Conservation (phyloP, 2,329 filamentous ascomycete genomes). For the Esteya vermicola region DNA sequence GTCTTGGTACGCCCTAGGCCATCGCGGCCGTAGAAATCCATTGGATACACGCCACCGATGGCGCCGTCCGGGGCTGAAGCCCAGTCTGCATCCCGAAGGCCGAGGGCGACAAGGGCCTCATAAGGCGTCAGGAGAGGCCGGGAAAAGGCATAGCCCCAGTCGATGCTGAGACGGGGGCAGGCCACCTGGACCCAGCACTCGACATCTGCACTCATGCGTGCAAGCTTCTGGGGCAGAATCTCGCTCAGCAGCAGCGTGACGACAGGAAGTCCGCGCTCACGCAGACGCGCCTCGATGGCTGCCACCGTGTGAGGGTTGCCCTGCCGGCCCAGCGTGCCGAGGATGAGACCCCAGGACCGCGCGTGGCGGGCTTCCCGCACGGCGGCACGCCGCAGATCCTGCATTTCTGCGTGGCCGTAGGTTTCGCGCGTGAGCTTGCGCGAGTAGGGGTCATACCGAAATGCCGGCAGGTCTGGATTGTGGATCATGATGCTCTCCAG, state of each 20-base stretch:
- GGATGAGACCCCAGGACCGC: constrained; percentile 72
- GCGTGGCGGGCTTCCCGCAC: constrained; percentile 63
- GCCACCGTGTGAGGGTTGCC: constrained; percentile 88
- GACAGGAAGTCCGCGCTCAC: constrained; percentile 58
- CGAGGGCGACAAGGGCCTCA: constrained; percentile 83
- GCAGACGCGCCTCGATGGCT: constrained; percentile 68
- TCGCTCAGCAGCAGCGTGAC: constrained; percentile 82
- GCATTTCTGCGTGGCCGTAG: constrained; percentile 87
- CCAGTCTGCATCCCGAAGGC: constrained; percentile 59
- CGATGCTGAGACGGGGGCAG: constrained; percentile 90
- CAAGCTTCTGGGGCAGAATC: constrained; percentile 92
- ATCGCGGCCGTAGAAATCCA: constrained; percentile 95
- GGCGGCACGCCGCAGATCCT: constrained; percentile 61
- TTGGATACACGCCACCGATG: constrained; percentile 70
- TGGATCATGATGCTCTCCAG: constrained; percentile 99
- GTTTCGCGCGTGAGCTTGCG: constrained; percentile 79
- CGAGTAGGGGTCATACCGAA: constrained; percentile 94
- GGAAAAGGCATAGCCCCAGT: constrained; percentile 96
- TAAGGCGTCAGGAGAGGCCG: constrained; percentile 83
- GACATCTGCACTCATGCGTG: constrained; percentile 72
- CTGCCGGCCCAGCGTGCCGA: constrained; percentile 83
- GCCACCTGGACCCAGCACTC: constrained; percentile 98
- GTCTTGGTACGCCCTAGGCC: constrained; percentile 69
- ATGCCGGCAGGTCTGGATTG: constrained; percentile 80
- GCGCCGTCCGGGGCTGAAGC: constrained; percentile 23